Percentiles rank a stretch among this genome's conserved stretches.
Evolutionary conservation across 2,329 filamentous ascomycete genomes (phyloP).

Genomic region (Aspergillus caelatus): DNA sequence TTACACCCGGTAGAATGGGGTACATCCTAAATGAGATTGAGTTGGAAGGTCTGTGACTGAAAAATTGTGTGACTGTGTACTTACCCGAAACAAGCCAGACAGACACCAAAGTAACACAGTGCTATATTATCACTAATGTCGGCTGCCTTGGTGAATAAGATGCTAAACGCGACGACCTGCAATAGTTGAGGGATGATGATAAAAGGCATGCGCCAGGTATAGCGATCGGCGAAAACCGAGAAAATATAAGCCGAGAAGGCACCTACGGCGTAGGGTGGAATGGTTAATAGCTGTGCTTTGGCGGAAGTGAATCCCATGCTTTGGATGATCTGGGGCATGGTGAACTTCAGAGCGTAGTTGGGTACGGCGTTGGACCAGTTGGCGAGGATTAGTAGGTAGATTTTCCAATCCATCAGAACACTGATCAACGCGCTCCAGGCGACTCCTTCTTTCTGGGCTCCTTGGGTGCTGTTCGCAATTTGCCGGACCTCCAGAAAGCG

Average conservation of each 20-base stretch:
- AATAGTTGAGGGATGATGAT: slow-evolving; percentile 39
- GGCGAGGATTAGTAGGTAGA: slow-evolving; percentile 46
- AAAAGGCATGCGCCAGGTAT: slow-evolving; percentile 45
- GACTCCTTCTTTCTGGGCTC: slow-evolving; percentile 30
- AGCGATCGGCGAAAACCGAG: slow-evolving; percentile 41
- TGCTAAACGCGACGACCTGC: slow-evolving; percentile 40
- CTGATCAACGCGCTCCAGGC: slow-evolving; percentile 38
- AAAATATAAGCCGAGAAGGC: slow-evolving; percentile 31
- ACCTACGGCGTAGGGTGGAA: slow-evolving; percentile 40
- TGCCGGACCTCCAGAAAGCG: slow-evolving; percentile 45
- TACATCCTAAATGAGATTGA: slow-evolving; percentile 33
- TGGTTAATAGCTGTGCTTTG: slow-evolving; percentile 31
- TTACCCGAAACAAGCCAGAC: slow-evolving; percentile 44
- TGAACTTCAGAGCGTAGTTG: slow-evolving; percentile 38
- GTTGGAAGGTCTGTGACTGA: neutral
- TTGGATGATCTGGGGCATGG: slow-evolving; percentile 44
- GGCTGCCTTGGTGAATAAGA: slow-evolving; percentile 41
- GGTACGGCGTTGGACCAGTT: slow-evolving; percentile 49
- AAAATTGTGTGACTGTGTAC: neutral
- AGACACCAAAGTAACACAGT: slow-evolving; percentile 49
- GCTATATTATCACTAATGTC: slow-evolving; percentile 45
- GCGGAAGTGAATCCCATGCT: slow-evolving; percentile 46
- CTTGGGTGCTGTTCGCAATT: slow-evolving; percentile 28
- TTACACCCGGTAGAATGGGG: slow-evolving; percentile 46
- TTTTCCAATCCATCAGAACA: slow-evolving; percentile 54